Percentiles rank a stretch among this genome's conserved stretches.
Conservation (phyloP, 805 yeast genomes). For the Metschnikowia cerradonensis region DNA sequence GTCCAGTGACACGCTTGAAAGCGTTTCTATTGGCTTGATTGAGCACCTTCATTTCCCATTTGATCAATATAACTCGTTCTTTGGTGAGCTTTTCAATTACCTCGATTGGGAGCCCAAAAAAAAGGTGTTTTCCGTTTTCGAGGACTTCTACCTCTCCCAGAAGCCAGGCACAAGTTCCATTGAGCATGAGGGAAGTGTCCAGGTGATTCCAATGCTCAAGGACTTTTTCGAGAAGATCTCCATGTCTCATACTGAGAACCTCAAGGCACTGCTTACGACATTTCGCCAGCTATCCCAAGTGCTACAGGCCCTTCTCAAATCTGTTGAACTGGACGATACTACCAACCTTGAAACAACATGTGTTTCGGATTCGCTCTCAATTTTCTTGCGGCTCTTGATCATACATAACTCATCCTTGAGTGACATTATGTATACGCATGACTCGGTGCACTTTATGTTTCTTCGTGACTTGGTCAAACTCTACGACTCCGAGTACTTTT, state of each 20-base stretch:
- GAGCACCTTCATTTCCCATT: conserved; percentile 25
- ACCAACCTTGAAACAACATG: conserved; percentile 4
- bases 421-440: conserved; percentile 37
- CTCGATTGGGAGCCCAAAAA: conserved; percentile 29
- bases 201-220: conserved; percentile 36
- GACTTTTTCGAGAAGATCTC: conserved; percentile 48
- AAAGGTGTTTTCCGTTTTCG: conserved; percentile 25
- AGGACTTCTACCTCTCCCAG: conserved; percentile 22
- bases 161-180: not conserved
- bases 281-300: conserved; percentile 23
- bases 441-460: conserved; percentile 42
- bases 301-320: conserved; percentile 19
- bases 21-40: conserved; percentile 7
- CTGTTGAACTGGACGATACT: conserved; percentile 12
- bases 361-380: conserved; percentile 35
- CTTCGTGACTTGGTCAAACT: conserved; percentile 45
- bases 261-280: conserved; percentile 19
- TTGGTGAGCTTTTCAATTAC: conserved; percentile 38
- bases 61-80: conserved; percentile 28
- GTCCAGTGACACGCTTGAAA: conserved; percentile 9
- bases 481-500: conserved; percentile 41
- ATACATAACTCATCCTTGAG: conserved; percentile 53
- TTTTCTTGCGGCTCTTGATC: conserved; percentile 52
- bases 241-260: conserved; percentile 24
- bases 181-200: not conserved